phyloP scores from a whole-genome alignment of 805 yeast genomes.

The Priceomyces haplophilus region DNA sequence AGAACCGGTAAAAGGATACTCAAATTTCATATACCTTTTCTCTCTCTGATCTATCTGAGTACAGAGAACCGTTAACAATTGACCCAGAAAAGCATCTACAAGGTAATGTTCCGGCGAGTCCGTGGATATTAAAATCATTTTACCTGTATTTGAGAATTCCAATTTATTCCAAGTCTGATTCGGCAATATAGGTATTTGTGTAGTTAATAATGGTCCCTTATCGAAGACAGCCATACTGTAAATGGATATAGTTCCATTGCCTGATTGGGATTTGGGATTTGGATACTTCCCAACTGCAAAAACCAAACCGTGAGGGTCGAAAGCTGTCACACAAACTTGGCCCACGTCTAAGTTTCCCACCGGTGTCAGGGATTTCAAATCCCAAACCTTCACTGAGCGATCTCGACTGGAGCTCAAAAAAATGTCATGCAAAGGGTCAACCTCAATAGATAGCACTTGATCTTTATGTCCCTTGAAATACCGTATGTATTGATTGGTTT shows the following conservation, averaged over 20 bases:
- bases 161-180: conserved; percentile 54
- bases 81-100: conserved; percentile 69
- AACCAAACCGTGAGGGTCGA: conserved; percentile 82
- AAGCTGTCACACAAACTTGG: conserved; percentile 57
- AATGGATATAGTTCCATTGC: conserved; percentile 37
- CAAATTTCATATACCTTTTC: conserved; percentile 22
- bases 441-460: conserved; percentile 67
- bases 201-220: conserved; percentile 49
- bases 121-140: conserved; percentile 55
- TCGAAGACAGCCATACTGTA: conserved; percentile 62
- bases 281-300: conserved; percentile 56
- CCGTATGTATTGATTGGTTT: conserved; percentile 74
- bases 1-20: conserved; percentile 33
- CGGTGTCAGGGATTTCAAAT: conserved; percentile 62
- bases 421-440: conserved; percentile 65
- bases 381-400: conserved; percentile 85
- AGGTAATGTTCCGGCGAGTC: conserved; percentile 55
- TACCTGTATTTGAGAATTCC: conserved; percentile 80
- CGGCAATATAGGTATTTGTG: conserved; percentile 15
- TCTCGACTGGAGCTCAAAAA: conserved; percentile 71
- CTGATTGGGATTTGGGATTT: conserved; percentile 21
- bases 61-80: conserved; percentile 31
- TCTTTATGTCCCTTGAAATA: conserved; percentile 87
- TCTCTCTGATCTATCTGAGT: conserved; percentile 2
- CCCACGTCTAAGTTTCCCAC: conserved; percentile 57